Percentiles rank a stretch among this genome's conserved stretches.
phyloP scores from a whole-genome alignment of 768 basidiomycete genomes.

The Fomitopsis pulvina region DNA sequence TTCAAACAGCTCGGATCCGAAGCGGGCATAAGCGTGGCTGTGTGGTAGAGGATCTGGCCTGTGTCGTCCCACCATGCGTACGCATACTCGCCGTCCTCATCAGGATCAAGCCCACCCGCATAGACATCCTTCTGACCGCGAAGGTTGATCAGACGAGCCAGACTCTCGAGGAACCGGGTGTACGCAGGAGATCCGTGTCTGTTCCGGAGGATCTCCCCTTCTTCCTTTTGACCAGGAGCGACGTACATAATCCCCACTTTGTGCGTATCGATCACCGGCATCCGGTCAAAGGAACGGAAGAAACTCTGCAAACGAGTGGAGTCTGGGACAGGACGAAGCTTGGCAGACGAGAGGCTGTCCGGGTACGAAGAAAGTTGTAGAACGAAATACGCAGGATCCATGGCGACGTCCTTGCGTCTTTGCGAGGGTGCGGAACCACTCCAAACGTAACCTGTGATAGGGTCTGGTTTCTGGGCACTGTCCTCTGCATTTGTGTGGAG shows the following conservation, averaged over 20 bases:
- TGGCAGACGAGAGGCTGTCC: conserved; percentile 40
- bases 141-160: conserved; percentile 83
- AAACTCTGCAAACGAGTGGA: conserved; percentile 49
- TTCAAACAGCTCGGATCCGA: conserved; percentile 64
- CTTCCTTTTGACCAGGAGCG: conserved; percentile 81
- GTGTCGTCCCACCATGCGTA: conserved; percentile 99
- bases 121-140: conserved; percentile 90
- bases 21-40: conserved; percentile 96
- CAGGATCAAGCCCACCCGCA: conserved; percentile 85
- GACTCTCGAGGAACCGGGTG: conserved; percentile 84
- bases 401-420: conserved; percentile 74
- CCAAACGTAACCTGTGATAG: conserved; percentile 87
- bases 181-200: conserved; percentile 92
- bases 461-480: conserved; percentile 43
- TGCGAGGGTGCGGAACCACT: conserved; percentile 82
- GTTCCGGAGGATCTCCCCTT: conserved; percentile 83
- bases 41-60: conserved; percentile 89
- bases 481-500: background rate
- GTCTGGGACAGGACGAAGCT: conserved; percentile 42
- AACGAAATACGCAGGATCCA: conserved; percentile 82
- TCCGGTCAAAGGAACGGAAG: conserved; percentile 66
- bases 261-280: conserved; percentile 95
- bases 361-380: conserved; percentile 82
- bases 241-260: conserved; percentile 97
- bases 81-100: conserved; percentile 92